A percentile compares a stretch with the other conserved stretches of the same genome.
Conservation (phyloP, 2,329 filamentous ascomycete species). For the Bipolaris cookei region DNA sequence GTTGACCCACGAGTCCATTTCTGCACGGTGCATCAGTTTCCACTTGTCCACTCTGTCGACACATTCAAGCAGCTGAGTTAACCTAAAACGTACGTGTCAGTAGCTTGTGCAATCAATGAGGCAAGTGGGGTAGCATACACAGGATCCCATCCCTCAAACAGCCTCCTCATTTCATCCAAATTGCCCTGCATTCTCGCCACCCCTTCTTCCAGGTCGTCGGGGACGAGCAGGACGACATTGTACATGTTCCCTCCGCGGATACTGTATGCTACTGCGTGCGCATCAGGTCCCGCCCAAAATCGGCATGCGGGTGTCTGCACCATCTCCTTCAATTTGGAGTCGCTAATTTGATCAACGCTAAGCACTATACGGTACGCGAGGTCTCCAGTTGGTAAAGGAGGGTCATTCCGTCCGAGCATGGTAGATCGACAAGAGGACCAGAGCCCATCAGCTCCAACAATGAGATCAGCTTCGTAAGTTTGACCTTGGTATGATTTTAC, state of each 20-base stretch:
- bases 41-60: slow-evolving; percentile 70
- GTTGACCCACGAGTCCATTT: slow-evolving; percentile 48
- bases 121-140: slow-evolving; percentile 50
- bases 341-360: slow-evolving; percentile 58
- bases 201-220: slow-evolving; percentile 65
- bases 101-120: slow-evolving; percentile 34
- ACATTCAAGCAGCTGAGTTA: slow-evolving; percentile 40
- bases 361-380: slow-evolving; percentile 69
- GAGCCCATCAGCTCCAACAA: slow-evolving; percentile 69
- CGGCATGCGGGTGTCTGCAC: slow-evolving; percentile 61
- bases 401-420: slow-evolving; percentile 26
- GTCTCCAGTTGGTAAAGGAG: slow-evolving; percentile 62
- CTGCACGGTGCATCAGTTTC: slow-evolving; percentile 66
- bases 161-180: slow-evolving; percentile 64
- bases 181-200: slow-evolving; percentile 61
- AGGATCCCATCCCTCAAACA: slow-evolving; percentile 71
- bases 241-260: slow-evolving; percentile 65
- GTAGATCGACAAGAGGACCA: slow-evolving; percentile 64
- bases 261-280: slow-evolving; percentile 69
- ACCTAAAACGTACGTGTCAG: slow-evolving; percentile 16
- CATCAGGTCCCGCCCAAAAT: slow-evolving; percentile 68
- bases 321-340: slow-evolving; percentile 59
- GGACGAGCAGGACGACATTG: slow-evolving; percentile 70
- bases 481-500: slow-evolving; percentile 53
- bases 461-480: slow-evolving; percentile 58